Conservation (phyloP, 371 early-diverging fungal genomes). For the Mortierella polycephala region DNA sequence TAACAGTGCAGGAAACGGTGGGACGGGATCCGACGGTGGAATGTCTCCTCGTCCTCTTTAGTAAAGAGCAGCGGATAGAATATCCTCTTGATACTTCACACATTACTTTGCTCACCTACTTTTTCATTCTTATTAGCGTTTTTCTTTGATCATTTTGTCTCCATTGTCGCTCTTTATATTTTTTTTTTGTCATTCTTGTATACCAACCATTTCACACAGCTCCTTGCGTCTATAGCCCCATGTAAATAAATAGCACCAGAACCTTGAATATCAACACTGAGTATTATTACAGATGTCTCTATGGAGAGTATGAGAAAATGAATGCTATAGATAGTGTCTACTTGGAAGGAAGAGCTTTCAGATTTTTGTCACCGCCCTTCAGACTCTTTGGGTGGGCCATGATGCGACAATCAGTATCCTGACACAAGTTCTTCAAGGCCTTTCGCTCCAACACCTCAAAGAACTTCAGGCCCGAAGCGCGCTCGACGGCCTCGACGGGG, state of each 20-base stretch:
- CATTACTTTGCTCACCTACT: background rate
- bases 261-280: too few relatives aligned
- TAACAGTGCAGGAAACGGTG: slow-evolving; percentile 10
- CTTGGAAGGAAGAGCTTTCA: slow-evolving; percentile 38
- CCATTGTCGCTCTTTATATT: too few relatives aligned
- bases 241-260: too few relatives aligned
- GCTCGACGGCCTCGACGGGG: slow-evolving; percentile 83
- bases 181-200: too few relatives aligned
- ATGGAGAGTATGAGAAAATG: too few relatives aligned
- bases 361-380: slow-evolving; percentile 19
- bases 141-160: too few relatives aligned
- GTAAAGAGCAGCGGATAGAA: background rate
- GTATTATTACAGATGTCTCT: too few relatives aligned
- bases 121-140: too few relatives aligned
- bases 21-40: slow-evolving; percentile 7
- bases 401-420: slow-evolving; percentile 37
- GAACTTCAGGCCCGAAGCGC: slow-evolving; percentile 81
- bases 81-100: too few relatives aligned
- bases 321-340: background rate
- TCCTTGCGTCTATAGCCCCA: too few relatives aligned
- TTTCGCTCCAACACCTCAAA: slow-evolving; percentile 70
- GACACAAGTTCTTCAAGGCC: slow-evolving; percentile 46
- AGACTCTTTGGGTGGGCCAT: slow-evolving; percentile 45
- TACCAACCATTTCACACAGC: too few relatives aligned
- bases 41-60: background rate